Evolutionary conservation across 352 stramenopile genomes (phyloP).

Genomic region (Globisporangium barbulae): DNA sequence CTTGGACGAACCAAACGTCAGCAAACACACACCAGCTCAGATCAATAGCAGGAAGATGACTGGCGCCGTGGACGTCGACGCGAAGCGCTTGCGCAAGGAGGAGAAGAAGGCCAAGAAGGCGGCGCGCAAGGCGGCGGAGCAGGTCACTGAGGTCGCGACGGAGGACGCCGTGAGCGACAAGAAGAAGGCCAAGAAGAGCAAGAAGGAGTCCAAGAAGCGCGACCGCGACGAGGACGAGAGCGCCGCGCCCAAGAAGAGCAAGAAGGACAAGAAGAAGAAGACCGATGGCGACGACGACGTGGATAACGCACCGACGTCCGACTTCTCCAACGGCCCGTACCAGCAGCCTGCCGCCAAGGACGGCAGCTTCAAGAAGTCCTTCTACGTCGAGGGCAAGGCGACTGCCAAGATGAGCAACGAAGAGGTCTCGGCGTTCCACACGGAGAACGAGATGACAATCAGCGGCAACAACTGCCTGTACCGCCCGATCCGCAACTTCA

Average conservation of each 20-base stretch:
- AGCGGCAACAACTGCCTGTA: conserved; percentile 88
- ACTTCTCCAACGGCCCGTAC: conserved; percentile 74
- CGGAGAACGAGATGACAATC: conserved; percentile 81
- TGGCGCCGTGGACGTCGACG: conserved; percentile 19
- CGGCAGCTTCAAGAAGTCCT: conserved; percentile 80
- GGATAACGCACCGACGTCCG: conserved; percentile 21
- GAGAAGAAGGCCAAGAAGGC: conserved; percentile 37
- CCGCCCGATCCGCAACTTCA: conserved; percentile 70
- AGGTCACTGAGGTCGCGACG: conserved; percentile 14
- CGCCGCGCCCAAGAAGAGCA: conserved; percentile 23
- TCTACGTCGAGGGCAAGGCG: conserved; percentile 76
- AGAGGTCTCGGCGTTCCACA: conserved; percentile 84
- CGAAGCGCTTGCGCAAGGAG: conserved; percentile 31
- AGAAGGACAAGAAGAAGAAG: conserved; percentile 63
- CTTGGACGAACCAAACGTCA: conserved; percentile 1
- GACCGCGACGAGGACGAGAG: conserved; percentile 28
- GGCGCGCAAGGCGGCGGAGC: conserved; percentile 38
- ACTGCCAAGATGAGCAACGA: conserved; percentile 75
- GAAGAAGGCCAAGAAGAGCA: conserved; percentile 37
- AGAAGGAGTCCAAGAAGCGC: conserved; percentile 43
- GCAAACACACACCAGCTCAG: background rate
- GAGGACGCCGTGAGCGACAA: conserved; percentile 17
- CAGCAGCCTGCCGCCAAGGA: conserved; percentile 62
- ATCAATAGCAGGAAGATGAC: conserved; percentile 16
- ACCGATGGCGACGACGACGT: conserved; percentile 16